Base-by-base conservation (phyloP, 768 basidiomycete genomes). In the Lentinula sp. region DNA sequence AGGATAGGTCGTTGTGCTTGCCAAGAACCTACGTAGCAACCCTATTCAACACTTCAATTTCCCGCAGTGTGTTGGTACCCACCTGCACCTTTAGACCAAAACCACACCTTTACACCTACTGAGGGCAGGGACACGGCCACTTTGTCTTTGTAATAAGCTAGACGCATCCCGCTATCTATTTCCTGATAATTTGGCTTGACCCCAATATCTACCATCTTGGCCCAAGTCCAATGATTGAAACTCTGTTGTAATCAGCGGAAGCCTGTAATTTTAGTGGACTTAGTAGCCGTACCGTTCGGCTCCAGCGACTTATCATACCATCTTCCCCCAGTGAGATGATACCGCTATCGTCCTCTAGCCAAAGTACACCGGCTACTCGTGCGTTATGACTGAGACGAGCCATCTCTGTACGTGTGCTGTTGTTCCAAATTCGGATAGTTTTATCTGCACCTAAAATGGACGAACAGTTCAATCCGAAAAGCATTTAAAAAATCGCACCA, bases 401-500 rank as follows among this genome's bases (percentile, higher is more conserved):
- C 52, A 85, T 74, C 71, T 90, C 88, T 43, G 69, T 69, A 13
- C 71, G 72, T 35, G 66, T 74, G 36, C 67, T 57, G 62, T 77
- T 85, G 63, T 78, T 79, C 85, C 85, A 87, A 68, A 90, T 81
- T 49, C 88, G 85, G 52, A 88, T 73, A 20, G 85, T 82, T 36
- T 74, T 76, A 71, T 90, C 86, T 43, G 75, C 70, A 66, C 84
- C 85, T 86, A 35, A 43, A 23, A 23, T 1, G 39, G 6, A 33
- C 33, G 36, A 15, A 15, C 32, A 16, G 5, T 53, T 45, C 36
- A 18, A 15, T 28, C 9, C 1, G 57, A 8, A 28, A 9, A 57
- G 37, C 6, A n/a, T 20, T 15, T 13, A 36, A 32, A 4, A 42
- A 39, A 51, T 28, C 10, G 3, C 1, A 41, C n/a, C 3, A 77